Conservation (phyloP, 352 stramenopile genomes). For the Globisporangium orthogonon region DNA sequence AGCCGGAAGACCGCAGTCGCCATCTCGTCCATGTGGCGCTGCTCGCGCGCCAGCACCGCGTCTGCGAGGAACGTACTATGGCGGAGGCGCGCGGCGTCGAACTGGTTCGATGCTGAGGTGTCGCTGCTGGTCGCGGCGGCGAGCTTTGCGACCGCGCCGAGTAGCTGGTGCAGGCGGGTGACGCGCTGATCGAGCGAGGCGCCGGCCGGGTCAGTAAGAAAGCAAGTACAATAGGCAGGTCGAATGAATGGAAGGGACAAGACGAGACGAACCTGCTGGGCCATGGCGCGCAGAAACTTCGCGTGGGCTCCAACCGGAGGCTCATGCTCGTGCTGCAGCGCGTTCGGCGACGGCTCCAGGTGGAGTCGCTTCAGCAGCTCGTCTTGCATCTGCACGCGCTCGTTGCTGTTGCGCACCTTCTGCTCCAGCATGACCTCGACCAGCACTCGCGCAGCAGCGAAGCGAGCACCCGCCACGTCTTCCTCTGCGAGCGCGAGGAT, state of each 20-base stretch:
- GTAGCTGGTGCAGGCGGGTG: conserved; percentile 49
- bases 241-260: not conserved
- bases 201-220: not conserved
- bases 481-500: conserved; percentile 38
- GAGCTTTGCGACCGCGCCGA: conserved; percentile 52
- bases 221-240: not conserved
- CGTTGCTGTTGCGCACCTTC: conserved; percentile 43
- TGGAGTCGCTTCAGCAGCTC: conserved; percentile 14
- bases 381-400: conserved; percentile 27
- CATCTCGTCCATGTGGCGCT: conserved; percentile 26
- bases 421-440: conserved; percentile 55
- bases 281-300: conserved; percentile 48
- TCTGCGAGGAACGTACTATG: conserved; percentile 49
- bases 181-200: conserved; percentile 30
- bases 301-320: conserved; percentile 20
- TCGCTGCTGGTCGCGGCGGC: conserved; percentile 16
- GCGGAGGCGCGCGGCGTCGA: conserved; percentile 35
- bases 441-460: conserved; percentile 47
- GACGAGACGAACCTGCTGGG: conserved; percentile 37
- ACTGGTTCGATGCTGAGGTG: not conserved
- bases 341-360: not conserved
- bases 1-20: conserved; percentile 12
- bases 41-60: conserved; percentile 30
- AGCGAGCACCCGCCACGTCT: conserved; percentile 34
- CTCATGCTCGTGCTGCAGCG: not conserved